phyloP scores from a whole-genome alignment of 164 flowering plant genomes.

The Protea cynaroides region DNA sequence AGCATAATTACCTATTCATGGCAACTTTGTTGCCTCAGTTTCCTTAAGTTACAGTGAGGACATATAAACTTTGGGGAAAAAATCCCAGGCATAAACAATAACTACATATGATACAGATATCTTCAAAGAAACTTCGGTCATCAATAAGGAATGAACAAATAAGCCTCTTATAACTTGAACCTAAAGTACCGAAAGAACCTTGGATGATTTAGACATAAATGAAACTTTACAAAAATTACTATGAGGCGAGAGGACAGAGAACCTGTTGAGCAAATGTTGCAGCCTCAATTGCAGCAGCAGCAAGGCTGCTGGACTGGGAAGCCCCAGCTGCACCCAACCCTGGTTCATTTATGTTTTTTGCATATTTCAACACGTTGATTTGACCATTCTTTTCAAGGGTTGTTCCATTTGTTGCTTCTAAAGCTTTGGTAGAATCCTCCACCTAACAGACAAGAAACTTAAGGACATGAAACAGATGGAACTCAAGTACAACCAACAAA shows the following conservation, averaged over 20 bases:
- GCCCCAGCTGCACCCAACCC: conserved; percentile 60
- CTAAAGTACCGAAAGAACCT: neutral
- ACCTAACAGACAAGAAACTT: conserved; percentile 39
- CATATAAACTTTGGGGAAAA: too few relatives aligned
- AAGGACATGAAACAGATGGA: neutral
- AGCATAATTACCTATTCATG: neutral
- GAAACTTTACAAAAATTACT: too few relatives aligned
- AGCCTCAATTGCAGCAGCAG: conserved; percentile 99
- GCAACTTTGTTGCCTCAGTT: neutral
- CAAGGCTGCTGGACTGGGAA: conserved; percentile 91
- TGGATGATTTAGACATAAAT: neutral
- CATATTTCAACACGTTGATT: conserved; percentile 92
- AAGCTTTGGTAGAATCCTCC: conserved; percentile 91
- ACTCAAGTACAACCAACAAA: neutral
- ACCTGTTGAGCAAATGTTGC: conserved; percentile 99
- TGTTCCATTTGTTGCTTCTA: conserved; percentile 96
- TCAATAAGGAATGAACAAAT: neutral
- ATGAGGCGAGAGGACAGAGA: neutral
- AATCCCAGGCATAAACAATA: neutral
- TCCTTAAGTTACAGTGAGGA: too few relatives aligned
- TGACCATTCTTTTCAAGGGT: conserved; percentile 96
- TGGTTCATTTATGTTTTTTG: conserved; percentile 91
- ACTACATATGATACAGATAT: conserved; percentile 1
- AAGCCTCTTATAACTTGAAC: neutral
- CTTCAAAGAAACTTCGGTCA: neutral